These are phyloP conservation scores for Chytriomyces sp. DNA, from an alignment of 192 early-diverging fungal species.

Conservation along the genomic window DNA sequence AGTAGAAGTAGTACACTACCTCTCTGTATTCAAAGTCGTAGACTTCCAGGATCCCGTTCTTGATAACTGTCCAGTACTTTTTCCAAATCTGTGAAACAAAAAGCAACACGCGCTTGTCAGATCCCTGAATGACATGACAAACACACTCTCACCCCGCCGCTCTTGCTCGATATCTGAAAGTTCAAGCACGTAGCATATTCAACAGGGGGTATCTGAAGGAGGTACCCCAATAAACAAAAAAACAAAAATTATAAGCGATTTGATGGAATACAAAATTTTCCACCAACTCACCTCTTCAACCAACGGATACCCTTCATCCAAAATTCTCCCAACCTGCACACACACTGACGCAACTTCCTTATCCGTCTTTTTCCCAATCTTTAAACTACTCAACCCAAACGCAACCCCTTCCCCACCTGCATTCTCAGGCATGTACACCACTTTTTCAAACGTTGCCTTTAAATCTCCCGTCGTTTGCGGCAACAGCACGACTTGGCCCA, in stretches of 20 bases:
- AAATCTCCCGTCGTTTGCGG: conserved; percentile 1
- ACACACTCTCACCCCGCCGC: conserved; percentile 35
- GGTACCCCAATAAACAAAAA: neutral
- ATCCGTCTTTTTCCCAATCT: conserved; percentile 28
- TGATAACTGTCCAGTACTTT: conserved; percentile 52
- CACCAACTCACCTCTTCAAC: conserved; percentile 31
- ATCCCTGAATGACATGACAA: conserved; percentile 11
- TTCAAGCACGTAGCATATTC: conserved; percentile 47
- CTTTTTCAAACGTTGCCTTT: conserved; percentile 31
- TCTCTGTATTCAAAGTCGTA: conserved; percentile 56
- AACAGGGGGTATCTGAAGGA: conserved; percentile 29
- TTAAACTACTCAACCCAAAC: conserved; percentile 20
- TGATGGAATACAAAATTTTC: neutral
- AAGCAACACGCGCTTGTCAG: neutral
- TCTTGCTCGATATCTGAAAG: conserved; percentile 38
- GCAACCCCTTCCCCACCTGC: neutral
- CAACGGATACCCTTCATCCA: conserved; percentile 46
- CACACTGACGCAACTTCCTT: conserved; percentile 47
- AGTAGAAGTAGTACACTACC: conserved; percentile 28
- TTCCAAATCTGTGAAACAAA: conserved; percentile 49
- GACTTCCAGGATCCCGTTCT: conserved; percentile 37
- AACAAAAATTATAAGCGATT: neutral
- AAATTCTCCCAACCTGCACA: conserved; percentile 40
- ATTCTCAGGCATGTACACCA: conserved; percentile 2
- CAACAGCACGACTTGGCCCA: conserved; percentile 28